A percentile compares a stretch with the other conserved stretches of the same genome.
These are phyloP conservation scores for Globisporangium okanoganense DNA, from an alignment of 352 stramenopile genomes.

Conservation along the genomic window DNA sequence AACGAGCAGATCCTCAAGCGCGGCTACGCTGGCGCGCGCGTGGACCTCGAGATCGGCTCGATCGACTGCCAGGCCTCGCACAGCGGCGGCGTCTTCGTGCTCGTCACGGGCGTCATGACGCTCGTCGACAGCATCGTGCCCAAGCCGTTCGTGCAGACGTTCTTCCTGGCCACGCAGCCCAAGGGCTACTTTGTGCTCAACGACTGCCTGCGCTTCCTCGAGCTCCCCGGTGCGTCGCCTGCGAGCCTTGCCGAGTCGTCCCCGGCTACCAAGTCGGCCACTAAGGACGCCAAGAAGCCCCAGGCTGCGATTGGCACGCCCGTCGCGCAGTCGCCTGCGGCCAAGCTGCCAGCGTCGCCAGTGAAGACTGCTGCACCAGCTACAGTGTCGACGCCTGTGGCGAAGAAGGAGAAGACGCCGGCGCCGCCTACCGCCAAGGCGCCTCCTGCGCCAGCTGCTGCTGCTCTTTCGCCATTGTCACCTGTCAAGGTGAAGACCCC, in stretches of 20 bases:
- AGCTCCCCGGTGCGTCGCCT: conserved; percentile 35
- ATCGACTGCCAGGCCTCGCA: conserved; percentile 84
- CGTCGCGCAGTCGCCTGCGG: conserved; percentile 20
- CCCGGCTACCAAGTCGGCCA: background rate
- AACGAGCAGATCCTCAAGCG: conserved; percentile 81
- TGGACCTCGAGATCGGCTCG: conserved; percentile 78
- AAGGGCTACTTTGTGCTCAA: conserved; percentile 89
- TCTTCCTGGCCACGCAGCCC: conserved; percentile 83
- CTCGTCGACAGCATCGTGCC: conserved; percentile 40
- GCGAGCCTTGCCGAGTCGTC: conserved; percentile 11
- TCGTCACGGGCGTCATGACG: conserved; percentile 87
- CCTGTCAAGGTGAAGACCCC: conserved; percentile 16
- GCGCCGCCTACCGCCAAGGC: conserved; percentile 24
- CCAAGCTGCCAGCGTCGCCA: conserved; percentile 19
- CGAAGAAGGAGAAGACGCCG: conserved; percentile 38
- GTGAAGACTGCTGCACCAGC: conserved; percentile 23
- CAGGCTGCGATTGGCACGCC: conserved; percentile 41
- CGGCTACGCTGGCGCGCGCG: conserved; percentile 68
- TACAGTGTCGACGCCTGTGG: conserved; percentile 28
- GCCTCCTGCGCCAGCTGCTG: conserved; percentile 20
- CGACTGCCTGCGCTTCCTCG: conserved; percentile 83
- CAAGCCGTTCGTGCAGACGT: conserved; percentile 85
- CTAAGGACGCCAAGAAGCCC: conserved; percentile 17
- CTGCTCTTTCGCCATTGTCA: conserved; percentile 15
- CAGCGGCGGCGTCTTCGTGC: conserved; percentile 68